These are phyloP conservation scores for Fusarium algeriense DNA, from an alignment of 2,329 filamentous ascomycete genomes.

Conservation along the genomic window DNA sequence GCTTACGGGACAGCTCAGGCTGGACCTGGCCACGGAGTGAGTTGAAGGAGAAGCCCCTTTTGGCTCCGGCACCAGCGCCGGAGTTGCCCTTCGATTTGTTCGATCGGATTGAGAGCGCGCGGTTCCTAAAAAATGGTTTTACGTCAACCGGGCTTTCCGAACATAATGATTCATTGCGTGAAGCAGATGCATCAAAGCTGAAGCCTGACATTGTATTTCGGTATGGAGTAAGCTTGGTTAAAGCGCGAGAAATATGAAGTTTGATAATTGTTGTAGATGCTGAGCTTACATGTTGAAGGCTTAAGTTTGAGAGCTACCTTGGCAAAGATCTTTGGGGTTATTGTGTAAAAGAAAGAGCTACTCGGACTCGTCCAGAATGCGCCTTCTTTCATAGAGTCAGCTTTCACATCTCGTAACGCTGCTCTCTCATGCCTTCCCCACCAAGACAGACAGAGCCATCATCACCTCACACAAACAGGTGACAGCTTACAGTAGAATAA, in stretches of 20 bases:
- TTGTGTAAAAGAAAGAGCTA: conserved; percentile 5
- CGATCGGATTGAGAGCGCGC: conserved; percentile 79
- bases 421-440: not conserved
- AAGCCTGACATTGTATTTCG: conserved; percentile 49
- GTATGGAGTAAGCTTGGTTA: not conserved
- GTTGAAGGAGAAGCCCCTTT: conserved; percentile 83
- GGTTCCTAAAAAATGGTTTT: conserved; percentile 67
- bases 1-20: conserved; percentile 87
- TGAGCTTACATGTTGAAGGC: conserved; percentile 40
- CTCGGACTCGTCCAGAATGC: conserved; percentile 2
- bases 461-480: not conserved
- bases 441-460: not conserved
- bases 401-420: conserved; percentile 4
- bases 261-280: conserved; percentile 4
- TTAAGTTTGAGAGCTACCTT: not conserved
- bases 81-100: conserved; percentile 63
- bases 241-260: not conserved
- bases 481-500: conserved; percentile 33
- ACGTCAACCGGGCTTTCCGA: conserved; percentile 48
- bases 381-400: conserved; percentile 39
- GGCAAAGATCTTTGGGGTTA: not conserved
- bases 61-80: conserved; percentile 53
- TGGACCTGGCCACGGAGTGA: conserved; percentile 88
- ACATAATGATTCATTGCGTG: conserved; percentile 33
- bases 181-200: conserved; percentile 49